These are phyloP conservation scores for Alnus rubra DNA, from an alignment of 306 rosid species.

Conservation along the genomic window DNA sequence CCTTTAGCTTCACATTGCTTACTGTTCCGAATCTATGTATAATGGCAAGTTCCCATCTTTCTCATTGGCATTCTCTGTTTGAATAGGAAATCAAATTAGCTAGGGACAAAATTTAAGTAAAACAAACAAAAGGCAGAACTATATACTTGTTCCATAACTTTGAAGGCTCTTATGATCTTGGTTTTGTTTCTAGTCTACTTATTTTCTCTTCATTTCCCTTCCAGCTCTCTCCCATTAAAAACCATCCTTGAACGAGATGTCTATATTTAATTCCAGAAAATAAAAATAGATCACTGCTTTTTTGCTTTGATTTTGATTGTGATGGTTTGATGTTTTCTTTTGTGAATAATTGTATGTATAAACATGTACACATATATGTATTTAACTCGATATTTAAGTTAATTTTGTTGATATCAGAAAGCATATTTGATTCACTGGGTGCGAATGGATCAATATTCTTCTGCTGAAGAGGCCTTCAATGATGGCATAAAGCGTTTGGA, in stretches of 20 bases:
- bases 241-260: not conserved
- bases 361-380: not conserved
- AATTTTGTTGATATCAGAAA: slow-evolving; percentile 52
- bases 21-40: not conserved
- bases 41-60: slow-evolving; percentile 11
- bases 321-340: not conserved
- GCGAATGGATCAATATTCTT: slow-evolving; percentile 71
- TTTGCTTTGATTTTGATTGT: not conserved
- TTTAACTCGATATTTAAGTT: not conserved
- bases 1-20: slow-evolving; percentile 10
- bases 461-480: slow-evolving; percentile 67
- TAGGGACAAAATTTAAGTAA: not conserved
- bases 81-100: not conserved
- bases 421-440: slow-evolving; percentile 90
- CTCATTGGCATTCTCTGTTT: not conserved
- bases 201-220: not conserved
- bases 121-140: not conserved
- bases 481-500: slow-evolving; percentile 64
- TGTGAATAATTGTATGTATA: not conserved
- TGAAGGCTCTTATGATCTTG: not conserved
- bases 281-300: not conserved
- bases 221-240: not conserved
- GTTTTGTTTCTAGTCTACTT: not conserved
- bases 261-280: not conserved
- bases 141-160: not conserved